These are phyloP conservation scores for Pisolithus albus DNA, from an alignment of 768 basidiomycete genomes.

Conservation along the genomic window DNA sequence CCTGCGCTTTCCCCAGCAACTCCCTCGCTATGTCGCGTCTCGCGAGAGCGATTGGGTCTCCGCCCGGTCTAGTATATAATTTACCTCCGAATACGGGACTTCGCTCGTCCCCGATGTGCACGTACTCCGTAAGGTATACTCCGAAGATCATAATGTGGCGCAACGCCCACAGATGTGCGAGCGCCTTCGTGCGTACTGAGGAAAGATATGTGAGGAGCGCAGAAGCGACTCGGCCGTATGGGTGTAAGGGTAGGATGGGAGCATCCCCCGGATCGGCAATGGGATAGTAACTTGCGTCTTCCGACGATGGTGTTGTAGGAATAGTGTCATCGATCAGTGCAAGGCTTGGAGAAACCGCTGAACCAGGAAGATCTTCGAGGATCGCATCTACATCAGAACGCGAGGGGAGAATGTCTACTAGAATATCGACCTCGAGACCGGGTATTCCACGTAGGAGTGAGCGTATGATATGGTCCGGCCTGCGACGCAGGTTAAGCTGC, in stretches of 20 bases:
- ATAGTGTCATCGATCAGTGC: conserved; percentile 56
- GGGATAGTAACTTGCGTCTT: conserved; percentile 40
- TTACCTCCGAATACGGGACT: conserved; percentile 42
- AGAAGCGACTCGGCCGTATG: conserved; percentile 56
- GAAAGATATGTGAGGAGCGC: conserved; percentile 51
- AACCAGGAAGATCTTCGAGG: conserved; percentile 39
- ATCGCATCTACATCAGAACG: conserved; percentile 39
- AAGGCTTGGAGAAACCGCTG: conserved; percentile 46
- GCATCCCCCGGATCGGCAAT: neutral
- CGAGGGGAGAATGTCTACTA: conserved; percentile 50
- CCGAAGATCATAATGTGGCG: conserved; percentile 61
- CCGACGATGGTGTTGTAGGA: conserved; percentile 33
- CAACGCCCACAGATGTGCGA: conserved; percentile 56
- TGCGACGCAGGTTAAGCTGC: conserved; percentile 12
- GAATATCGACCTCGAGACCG: conserved; percentile 33
- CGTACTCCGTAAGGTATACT: conserved; percentile 56
- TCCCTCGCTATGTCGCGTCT: conserved; percentile 25
- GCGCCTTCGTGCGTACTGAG: conserved; percentile 55
- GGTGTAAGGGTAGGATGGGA: neutral
- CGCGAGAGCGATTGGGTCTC: neutral
- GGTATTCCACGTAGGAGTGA: conserved; percentile 30
- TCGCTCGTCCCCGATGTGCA: conserved; percentile 42
- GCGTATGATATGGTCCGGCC: conserved; percentile 42
- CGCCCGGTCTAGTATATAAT: neutral
- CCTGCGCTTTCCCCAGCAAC: conserved; percentile 41